Percentiles rank a stretch among this genome's conserved stretches.
Conservation (phyloP, 176 grass and related monocot species). For the Oryza glumipatula region DNA sequence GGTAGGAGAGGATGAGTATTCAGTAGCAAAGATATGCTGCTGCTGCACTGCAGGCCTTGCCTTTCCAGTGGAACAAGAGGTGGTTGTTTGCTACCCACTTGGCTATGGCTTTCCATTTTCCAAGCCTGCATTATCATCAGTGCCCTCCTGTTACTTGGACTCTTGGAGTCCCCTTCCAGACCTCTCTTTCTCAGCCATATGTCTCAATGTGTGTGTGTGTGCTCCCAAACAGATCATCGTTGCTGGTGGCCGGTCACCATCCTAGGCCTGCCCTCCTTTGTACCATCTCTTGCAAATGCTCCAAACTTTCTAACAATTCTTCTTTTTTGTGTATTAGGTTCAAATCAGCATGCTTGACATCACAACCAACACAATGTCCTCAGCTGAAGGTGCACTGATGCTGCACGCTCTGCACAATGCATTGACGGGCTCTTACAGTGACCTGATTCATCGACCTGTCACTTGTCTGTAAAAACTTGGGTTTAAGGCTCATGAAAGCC, state of each 20-base stretch:
- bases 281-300: conserved; percentile 43
- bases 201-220: neutral
- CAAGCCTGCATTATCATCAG: conserved; percentile 28
- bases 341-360: conserved; percentile 31
- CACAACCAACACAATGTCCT: conserved; percentile 25
- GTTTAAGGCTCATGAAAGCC: conserved; percentile 1
- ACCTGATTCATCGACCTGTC: conserved; percentile 3
- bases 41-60: conserved; percentile 7
- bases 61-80: conserved; percentile 39
- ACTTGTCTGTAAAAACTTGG: conserved; percentile 21
- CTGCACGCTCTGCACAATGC: neutral
- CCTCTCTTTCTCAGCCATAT: neutral
- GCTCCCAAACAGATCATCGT: conserved; percentile 12
- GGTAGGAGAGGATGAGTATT: conserved; percentile 14
- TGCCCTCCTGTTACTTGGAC: neutral
- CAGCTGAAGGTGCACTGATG: neutral
- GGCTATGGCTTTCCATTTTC: conserved; percentile 37
- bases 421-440: conserved; percentile 7
- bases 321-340: neutral
- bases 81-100: conserved; percentile 40
- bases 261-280: conserved; percentile 47
- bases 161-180: neutral
- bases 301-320: neutral
- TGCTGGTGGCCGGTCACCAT: conserved; percentile 59
- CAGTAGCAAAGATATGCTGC: neutral